Evolutionary conservation across 2,329 filamentous ascomycete species (phyloP).

Genomic region (Metarhizium rileyi): DNA sequence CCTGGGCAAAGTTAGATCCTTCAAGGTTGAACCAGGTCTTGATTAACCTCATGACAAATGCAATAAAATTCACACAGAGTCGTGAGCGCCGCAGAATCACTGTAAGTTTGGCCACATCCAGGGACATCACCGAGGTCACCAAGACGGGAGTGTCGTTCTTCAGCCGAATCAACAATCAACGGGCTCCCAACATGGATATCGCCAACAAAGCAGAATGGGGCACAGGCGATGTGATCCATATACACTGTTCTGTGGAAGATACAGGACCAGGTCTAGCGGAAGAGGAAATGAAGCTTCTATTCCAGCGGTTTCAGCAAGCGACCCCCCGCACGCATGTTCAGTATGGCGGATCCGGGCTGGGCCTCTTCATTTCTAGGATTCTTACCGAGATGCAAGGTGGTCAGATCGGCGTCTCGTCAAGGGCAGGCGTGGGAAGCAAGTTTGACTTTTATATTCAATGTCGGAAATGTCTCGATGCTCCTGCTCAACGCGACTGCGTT

Average conservation of each 20-base stretch:
- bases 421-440: constrained; percentile 58
- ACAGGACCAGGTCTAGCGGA: constrained; percentile 58
- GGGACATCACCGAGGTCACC: constrained; percentile 33
- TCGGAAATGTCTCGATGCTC: constrained; percentile 40
- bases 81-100: constrained; percentile 50
- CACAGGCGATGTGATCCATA: constrained; percentile 56
- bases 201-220: constrained; percentile 58
- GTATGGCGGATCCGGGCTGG: constrained; percentile 61
- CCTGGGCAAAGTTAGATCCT: constrained; percentile 68
- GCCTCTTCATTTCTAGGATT: constrained; percentile 67
- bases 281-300: constrained; percentile 56
- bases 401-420: constrained; percentile 62
- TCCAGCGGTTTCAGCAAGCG: constrained; percentile 60
- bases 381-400: constrained; percentile 69
- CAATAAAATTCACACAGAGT: constrained; percentile 55
- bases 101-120: constrained; percentile 56
- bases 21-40: constrained; percentile 64
- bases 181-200: constrained; percentile 27
- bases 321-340: constrained; percentile 61
- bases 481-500: constrained; percentile 26
- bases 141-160: constrained; percentile 36
- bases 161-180: constrained; percentile 31
- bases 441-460: constrained; percentile 71
- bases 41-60: constrained; percentile 65
- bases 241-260: constrained; percentile 64